phyloP scores from a whole-genome alignment of 306 rosid species.

The Erythrophleum fordii region DNA sequence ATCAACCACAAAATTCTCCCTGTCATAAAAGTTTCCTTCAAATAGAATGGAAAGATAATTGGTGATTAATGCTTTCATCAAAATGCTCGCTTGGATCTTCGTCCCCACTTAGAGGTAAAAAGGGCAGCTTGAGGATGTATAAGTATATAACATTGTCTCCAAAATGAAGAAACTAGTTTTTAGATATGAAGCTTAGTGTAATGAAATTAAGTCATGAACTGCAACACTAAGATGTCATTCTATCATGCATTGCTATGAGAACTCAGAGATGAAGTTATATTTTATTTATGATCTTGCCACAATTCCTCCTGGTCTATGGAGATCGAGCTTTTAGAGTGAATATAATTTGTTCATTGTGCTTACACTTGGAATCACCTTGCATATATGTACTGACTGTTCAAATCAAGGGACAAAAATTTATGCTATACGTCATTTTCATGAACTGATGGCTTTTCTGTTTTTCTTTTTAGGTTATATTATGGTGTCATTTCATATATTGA shows the following conservation, averaged over 20 bases:
- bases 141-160: no score
- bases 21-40: no score
- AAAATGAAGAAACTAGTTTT: neutral
- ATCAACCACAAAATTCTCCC: no score
- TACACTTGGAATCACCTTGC: neutral
- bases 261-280: neutral
- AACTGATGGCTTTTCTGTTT: neutral
- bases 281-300: neutral
- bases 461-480: neutral
- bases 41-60: no score
- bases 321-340: neutral
- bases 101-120: no score
- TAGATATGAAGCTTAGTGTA: conserved; percentile 23
- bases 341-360: neutral
- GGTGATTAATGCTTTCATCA: no score
- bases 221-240: neutral
- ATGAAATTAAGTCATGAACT: no score
- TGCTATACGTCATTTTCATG: neutral
- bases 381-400: neutral
- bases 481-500: neutral
- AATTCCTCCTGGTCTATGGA: neutral
- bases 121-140: no score
- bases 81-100: no score
- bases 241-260: conserved; percentile 9
- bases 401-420: neutral